Evolutionary conservation across 2,329 filamentous ascomycete species (phyloP).

Genomic region (Helminthosporium solani): DNA sequence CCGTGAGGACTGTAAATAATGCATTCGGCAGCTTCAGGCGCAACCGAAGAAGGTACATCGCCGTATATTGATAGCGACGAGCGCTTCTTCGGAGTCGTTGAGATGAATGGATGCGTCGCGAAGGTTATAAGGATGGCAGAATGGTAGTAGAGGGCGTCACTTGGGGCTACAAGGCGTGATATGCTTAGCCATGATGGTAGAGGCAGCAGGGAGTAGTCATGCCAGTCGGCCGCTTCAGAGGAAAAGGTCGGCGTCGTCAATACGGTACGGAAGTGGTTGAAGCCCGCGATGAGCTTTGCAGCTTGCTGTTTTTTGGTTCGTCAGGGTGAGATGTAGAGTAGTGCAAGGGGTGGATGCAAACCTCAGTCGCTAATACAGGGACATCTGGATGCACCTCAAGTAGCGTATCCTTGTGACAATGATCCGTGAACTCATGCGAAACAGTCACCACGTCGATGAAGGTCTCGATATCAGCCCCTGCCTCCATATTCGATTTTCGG

Average conservation of each 20-base stretch:
- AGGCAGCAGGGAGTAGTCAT: conserved; percentile 44
- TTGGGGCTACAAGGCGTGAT: conserved; percentile 55
- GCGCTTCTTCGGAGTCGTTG: conserved; percentile 33
- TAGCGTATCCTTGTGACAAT: conserved; percentile 64
- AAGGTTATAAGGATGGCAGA: conserved; percentile 61
- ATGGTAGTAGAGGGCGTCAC: conserved; percentile 60
- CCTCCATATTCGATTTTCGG: conserved; percentile 13
- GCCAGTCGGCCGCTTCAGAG: conserved; percentile 46
- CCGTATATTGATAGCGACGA: conserved; percentile 33
- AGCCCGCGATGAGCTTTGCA: conserved; percentile 56
- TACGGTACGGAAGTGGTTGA: conserved; percentile 61
- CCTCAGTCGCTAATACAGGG: conserved; percentile 60
- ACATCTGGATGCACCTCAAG: conserved; percentile 55
- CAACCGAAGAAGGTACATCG: conserved; percentile 18
- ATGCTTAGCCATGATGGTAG: conserved; percentile 65
- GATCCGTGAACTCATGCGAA: conserved; percentile 68
- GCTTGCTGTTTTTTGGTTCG: conserved; percentile 48
- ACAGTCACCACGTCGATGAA: conserved; percentile 61
- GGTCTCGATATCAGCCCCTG: conserved; percentile 20
- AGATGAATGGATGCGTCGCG: conserved; percentile 34
- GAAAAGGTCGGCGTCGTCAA: conserved; percentile 52
- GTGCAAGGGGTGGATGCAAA: conserved; percentile 12
- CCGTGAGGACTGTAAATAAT: conserved; percentile 67
- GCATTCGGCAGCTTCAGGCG: conserved; percentile 49
- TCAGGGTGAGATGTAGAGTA: neutral